Percentiles rank a stretch among this genome's conserved stretches.
These are phyloP conservation scores for Blumeriella jaapii DNA, from an alignment of 2,329 filamentous ascomycete species.

Conservation along the genomic window DNA sequence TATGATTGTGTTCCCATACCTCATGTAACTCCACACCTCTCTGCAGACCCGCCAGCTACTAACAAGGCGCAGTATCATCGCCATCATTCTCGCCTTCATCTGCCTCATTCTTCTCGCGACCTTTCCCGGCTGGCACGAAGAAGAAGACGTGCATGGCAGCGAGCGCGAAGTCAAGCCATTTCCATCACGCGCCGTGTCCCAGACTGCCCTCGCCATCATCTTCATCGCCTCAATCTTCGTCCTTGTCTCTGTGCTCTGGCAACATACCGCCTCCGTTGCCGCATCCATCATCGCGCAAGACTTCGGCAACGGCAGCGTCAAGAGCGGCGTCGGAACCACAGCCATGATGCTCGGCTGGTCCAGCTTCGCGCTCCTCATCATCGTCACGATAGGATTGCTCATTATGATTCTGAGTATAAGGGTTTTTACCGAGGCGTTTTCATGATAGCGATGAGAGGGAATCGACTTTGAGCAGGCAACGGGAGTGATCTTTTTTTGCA, in stretches of 20 bases:
- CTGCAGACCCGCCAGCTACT: neutral
- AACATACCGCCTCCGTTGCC: slow-evolving; percentile 92
- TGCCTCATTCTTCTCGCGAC: slow-evolving; percentile 91
- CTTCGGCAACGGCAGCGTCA: slow-evolving; percentile 79
- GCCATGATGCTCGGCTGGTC: slow-evolving; percentile 99
- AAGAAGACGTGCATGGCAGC: slow-evolving; percentile 66
- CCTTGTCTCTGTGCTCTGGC: slow-evolving; percentile 70
- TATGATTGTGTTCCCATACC: slow-evolving; percentile 94
- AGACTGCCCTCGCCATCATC: slow-evolving; percentile 86
- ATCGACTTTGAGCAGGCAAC: too few relatives aligned
- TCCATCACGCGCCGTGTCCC: slow-evolving; percentile 81
- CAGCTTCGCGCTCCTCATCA: slow-evolving; percentile 81
- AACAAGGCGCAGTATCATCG: slow-evolving; percentile 61
- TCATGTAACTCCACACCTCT: slow-evolving; percentile 53
- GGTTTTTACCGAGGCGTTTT: slow-evolving; percentile 49
- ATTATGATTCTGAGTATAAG: slow-evolving; percentile 95
- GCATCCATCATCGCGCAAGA: slow-evolving; percentile 90
- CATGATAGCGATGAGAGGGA: too few relatives aligned
- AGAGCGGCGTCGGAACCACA: slow-evolving; percentile 78
- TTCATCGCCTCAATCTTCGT: slow-evolving; percentile 64
- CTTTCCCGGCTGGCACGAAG: slow-evolving; percentile 95
- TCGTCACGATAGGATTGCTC: slow-evolving; percentile 87
- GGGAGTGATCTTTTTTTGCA: slow-evolving; percentile 13
- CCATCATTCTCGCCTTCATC: slow-evolving; percentile 93
- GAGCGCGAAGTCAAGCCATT: slow-evolving; percentile 91